Evolutionary conservation across 1,139 yeast genomes (phyloP).

Genomic region (Debaryomyces fabryi): DNA sequence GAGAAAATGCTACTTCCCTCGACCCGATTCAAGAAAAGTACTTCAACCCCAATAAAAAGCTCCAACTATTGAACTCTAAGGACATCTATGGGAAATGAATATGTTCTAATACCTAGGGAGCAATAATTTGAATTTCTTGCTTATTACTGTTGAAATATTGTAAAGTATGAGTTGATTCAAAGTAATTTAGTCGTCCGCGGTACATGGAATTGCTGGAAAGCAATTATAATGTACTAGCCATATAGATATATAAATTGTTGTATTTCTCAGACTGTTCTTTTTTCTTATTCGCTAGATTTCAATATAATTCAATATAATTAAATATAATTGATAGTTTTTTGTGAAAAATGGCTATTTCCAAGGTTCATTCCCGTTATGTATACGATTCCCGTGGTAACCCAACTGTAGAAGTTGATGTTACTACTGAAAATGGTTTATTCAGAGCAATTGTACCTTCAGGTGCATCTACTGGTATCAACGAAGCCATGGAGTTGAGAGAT

Average conservation of each 20-base stretch:
- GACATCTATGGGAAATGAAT: not conserved
- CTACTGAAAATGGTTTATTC: constrained; percentile 80
- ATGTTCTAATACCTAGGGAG: not conserved
- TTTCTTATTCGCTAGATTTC: not conserved
- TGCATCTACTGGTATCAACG: constrained; percentile 84
- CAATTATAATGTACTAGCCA: not conserved
- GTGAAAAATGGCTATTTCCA: constrained; percentile 32
- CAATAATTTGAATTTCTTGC: not conserved
- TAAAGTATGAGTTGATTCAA: not conserved
- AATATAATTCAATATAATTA: not conserved
- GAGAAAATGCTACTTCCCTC: not conserved
- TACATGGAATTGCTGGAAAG: not conserved
- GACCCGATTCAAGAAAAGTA: not conserved
- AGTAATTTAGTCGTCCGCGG: constrained; percentile 1
- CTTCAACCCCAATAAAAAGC: not conserved
- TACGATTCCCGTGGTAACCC: constrained; percentile 97
- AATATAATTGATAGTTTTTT: not conserved
- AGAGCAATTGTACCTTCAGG: constrained; percentile 91
- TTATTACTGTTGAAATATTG: not conserved
- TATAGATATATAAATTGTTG: not conserved
- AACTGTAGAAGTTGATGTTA: constrained; percentile 85
- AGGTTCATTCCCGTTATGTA: constrained; percentile 82
- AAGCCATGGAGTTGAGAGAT: constrained; percentile 89
- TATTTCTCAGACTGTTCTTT: not conserved
- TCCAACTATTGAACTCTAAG: not conserved